Base-by-base conservation (phyloP, 257 asterid species). In the Haberlea rhodopensis region DNA sequence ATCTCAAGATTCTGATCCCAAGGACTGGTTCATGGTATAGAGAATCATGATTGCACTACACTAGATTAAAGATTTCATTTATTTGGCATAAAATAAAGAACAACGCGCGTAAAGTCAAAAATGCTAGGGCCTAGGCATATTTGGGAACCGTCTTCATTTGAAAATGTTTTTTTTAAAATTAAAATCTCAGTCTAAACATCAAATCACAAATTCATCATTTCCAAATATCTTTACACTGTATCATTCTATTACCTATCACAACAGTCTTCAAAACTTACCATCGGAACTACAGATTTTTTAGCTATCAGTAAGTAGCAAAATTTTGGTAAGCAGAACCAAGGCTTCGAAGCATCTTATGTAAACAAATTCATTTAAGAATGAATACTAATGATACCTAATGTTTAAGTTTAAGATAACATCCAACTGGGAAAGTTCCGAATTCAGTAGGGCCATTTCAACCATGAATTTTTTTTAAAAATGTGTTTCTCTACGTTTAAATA, bases 301-400 rank as follows among this genome's bases (percentile, higher is more conserved):
- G n/a, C 54, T 21, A 57, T 55, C 56, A 72, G 48, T 40, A 23
- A 60, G 58, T 15, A 7, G 48, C 46, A 53, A 24, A 68, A 40
- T 59, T 28, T 68, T 24, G 46, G 16, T 19, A 10, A 51, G 62
- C 49, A 32, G 21, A 23, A 31, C 60, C 16, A 8, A 29, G 21
- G 29, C 51, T 24, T 27, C 4, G 29, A 59, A 60, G 26, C 16
- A 53, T 53, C 20, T 34, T 65, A 53, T 19, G 22, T 29, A 21
- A 56, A 21, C 16, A n/a, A 25, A 61, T 20, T 37, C 22, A 15
- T 16, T 61, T 18, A 19, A 65, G 60, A 9, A 27, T 9, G 21
- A 37, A 18, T 6, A 5, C 23, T 55, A 56, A 53, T 23, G 62
- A 60, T 21, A 59, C 21, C 9, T 28, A 40, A 5, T 29, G 49